These are phyloP conservation scores for Rosa multiflora DNA, from an alignment of 306 rosid genomes.

Conservation along the genomic window DNA sequence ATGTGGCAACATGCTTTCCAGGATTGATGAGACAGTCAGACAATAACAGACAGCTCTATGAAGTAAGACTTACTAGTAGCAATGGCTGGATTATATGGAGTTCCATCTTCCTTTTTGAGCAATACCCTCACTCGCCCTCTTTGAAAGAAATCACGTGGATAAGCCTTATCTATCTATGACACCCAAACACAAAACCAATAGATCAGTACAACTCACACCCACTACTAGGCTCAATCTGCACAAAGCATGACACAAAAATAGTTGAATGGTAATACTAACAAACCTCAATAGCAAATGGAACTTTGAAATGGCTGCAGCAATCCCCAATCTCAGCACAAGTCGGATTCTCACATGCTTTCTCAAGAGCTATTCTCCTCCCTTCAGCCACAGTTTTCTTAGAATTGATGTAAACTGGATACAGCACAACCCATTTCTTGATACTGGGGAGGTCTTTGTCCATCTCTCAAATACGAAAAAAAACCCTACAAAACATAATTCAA, in stretches of 20 bases:
- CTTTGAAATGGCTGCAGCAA: slow-evolving; percentile 72
- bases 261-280: not conserved
- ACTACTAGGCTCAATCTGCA: not conserved
- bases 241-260: not conserved
- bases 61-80: slow-evolving; percentile 55
- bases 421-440: slow-evolving; percentile 72
- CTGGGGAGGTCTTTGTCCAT: slow-evolving; percentile 61
- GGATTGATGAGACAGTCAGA: not conserved
- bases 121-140: slow-evolving; percentile 76
- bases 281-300: slow-evolving; percentile 83
- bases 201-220: not conserved
- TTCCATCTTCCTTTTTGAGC: slow-evolving; percentile 82
- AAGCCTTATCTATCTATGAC: slow-evolving; percentile 72
- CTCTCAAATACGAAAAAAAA: slow-evolving; percentile 10
- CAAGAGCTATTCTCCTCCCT: slow-evolving; percentile 71
- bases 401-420: slow-evolving; percentile 83
- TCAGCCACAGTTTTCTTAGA: slow-evolving; percentile 83
- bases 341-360: slow-evolving; percentile 79
- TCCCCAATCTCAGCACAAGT: slow-evolving; percentile 83
- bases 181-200: slow-evolving; percentile 8
- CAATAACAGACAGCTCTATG: not conserved
- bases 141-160: slow-evolving; percentile 93
- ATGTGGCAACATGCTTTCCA: not conserved
- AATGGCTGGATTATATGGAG: slow-evolving; percentile 58
- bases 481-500: slow-evolving; percentile 17